Evolutionary conservation across 164 flowering plant genomes (phyloP).

Genomic region (Amborella trichopoda): DNA sequence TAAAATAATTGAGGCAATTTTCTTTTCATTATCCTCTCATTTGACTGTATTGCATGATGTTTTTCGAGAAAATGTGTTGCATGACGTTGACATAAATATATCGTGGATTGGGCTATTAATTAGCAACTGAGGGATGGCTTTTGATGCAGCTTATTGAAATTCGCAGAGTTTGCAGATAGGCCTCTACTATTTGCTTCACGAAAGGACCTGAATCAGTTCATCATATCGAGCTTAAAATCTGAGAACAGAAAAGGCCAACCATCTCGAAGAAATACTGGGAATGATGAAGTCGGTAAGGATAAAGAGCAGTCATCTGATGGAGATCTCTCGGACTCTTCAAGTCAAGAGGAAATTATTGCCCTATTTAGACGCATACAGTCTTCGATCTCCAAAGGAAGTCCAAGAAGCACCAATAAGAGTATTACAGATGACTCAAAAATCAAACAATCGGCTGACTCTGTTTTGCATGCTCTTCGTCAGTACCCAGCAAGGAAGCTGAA

Average conservation of each 20-base stretch:
- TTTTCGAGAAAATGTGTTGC: too few species aligned
- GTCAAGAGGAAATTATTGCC: conserved; percentile 41
- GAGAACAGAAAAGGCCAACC: conserved; percentile 18
- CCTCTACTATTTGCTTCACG: conserved; percentile 11
- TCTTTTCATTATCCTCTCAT: too few species aligned
- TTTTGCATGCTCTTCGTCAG: conserved; percentile 27
- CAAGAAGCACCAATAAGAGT: conserved; percentile 14
- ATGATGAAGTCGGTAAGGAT: conserved; percentile 12
- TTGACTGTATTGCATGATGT: too few species aligned
- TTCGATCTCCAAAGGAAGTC: conserved; percentile 40
- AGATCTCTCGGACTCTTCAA: conserved; percentile 16
- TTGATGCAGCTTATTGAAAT: conserved; percentile 65
- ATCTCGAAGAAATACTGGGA: conserved; percentile 14
- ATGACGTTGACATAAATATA: too few species aligned
- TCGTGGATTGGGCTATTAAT: conserved; percentile 2
- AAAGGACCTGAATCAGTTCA: conserved; percentile 7
- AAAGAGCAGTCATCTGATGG: conserved; percentile 12
- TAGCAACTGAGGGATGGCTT: conserved; percentile 37
- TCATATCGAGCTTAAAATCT: conserved; percentile 18
- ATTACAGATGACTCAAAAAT: conserved; percentile 12
- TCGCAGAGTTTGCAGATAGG: conserved; percentile 53
- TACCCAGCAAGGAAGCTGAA: conserved; percentile 19
- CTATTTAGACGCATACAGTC: conserved; percentile 45
- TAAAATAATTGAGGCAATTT: too few species aligned
- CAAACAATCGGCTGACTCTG: conserved; percentile 25